These are phyloP conservation scores for Tolypocladium sp. DNA, from an alignment of 2,329 filamentous ascomycete genomes.

Conservation along the genomic window DNA sequence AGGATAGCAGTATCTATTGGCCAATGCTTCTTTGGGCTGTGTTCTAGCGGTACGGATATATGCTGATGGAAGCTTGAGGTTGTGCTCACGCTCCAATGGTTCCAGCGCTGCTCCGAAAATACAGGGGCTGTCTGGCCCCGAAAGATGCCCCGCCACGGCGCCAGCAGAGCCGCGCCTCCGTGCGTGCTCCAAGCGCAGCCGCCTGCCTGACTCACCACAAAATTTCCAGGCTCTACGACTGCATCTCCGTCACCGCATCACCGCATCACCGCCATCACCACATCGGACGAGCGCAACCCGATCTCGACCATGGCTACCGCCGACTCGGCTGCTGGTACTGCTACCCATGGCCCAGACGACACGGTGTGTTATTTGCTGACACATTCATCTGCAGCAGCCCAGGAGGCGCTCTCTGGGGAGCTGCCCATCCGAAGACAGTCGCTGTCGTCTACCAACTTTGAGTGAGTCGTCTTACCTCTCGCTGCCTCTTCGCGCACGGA, in stretches of 20 bases:
- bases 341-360: neutral
- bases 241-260: neutral
- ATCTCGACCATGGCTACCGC: neutral
- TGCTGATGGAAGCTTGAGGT: too few relatives aligned
- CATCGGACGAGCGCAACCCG: neutral
- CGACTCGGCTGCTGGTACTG: neutral
- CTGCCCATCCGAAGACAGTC: slow-evolving; percentile 2
- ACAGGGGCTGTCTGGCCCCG: neutral
- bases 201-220: neutral
- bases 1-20: too few relatives aligned
- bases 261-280: neutral
- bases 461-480: slow-evolving; percentile 9
- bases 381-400: neutral
- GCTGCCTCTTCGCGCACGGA: neutral
- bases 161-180: neutral
- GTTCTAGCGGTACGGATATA: neutral
- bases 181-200: neutral
- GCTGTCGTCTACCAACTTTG: slow-evolving; percentile 13
- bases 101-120: neutral
- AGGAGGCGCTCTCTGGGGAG: neutral
- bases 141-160: neutral
- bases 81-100: neutral
- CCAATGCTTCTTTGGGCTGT: too few relatives aligned
- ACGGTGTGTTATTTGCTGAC: neutral
- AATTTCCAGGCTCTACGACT: neutral